Evolutionary conservation across 108 stramenopile species (phyloP), one percentile per base, ranked within the genome.

Genomic region (Pseudonitzschia multiseries): DNA sequence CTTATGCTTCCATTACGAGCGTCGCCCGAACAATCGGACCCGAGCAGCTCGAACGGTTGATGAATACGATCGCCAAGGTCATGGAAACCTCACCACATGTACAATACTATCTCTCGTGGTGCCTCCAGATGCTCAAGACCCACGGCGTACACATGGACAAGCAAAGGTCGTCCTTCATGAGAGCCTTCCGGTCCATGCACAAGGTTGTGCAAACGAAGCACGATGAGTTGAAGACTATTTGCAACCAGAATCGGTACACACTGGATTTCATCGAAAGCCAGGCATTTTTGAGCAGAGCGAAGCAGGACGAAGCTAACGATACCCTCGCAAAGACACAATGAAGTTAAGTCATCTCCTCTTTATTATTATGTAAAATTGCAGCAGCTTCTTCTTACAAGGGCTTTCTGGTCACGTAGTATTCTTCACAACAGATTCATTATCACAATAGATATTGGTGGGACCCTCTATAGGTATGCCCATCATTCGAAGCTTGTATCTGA

Each of bases 51-150:
- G 90, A 85, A 57, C 88, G 92, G 42, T 65, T 96, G 54, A 76
- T 94, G 73, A 87, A 91, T 59, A 86, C 87, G 60, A 32, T 96
- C 5, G 85, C 87, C 0, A 92, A 90, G 71, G 82, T 81, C 65
- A 90, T 94, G 84, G 80, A 81, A 33, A 81, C 84, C 21, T 89
- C 93, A n/a, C 91, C 93, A 6, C 95, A 96, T 65, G 72, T 96
- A 17, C 93, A 96, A 76, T 96, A 89, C 65, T 96, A 93, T 63
- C 81, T 96, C 21, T 80, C 87, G 59, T 96, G 93, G 93, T 87
- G 88, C 51, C 71, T 93, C 27, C 82, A 87, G 57, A 63, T 94
- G 68, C 84, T 93, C 50, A 85, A 89, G 67, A 83, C 74, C 1
- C 91, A 96, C 66, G 95, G 93, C 4, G 66, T 86, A 0, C 79